These are phyloP conservation scores for Kwoniella newhampshirensis DNA, from an alignment of 768 basidiomycete species.

Conservation along the genomic window DNA sequence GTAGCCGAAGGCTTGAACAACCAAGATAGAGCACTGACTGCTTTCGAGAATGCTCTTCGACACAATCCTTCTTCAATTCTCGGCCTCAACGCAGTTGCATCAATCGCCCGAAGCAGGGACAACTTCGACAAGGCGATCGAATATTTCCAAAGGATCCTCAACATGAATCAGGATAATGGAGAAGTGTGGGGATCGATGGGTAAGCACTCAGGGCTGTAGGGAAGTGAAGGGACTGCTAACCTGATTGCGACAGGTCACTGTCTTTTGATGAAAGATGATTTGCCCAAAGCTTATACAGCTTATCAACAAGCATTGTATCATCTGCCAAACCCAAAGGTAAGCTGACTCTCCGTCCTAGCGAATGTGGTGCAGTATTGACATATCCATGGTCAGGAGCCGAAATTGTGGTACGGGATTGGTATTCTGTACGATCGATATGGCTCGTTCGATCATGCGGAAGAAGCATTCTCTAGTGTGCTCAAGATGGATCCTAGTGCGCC, in stretches of 20 bases:
- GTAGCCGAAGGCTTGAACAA: slow-evolving; percentile 93
- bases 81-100: slow-evolving; percentile 89
- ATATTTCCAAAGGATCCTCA: slow-evolving; percentile 89
- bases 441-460: slow-evolving; percentile 96
- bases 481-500: slow-evolving; percentile 89
- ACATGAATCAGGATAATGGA: slow-evolving; percentile 90
- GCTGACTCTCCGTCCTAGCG: slow-evolving; percentile 5
- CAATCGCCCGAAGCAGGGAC: slow-evolving; percentile 95
- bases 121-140: slow-evolving; percentile 97
- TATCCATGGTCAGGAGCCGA: slow-evolving; percentile 72
- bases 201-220: slow-evolving; percentile 26
- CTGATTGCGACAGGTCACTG: slow-evolving; percentile 69
- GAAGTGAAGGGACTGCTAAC: background rate
- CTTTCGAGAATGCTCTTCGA: slow-evolving; percentile 92
- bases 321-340: slow-evolving; percentile 88
- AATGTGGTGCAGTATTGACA: slow-evolving; percentile 2
- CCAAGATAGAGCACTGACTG: slow-evolving; percentile 83
- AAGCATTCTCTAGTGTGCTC: slow-evolving; percentile 93
- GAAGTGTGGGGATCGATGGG: slow-evolving; percentile 98
- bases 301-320: slow-evolving; percentile 98
- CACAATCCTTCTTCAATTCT: slow-evolving; percentile 89
- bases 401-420: slow-evolving; percentile 99
- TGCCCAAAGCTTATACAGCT: slow-evolving; percentile 96
- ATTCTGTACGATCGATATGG: slow-evolving; percentile 99
- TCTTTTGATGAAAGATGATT: slow-evolving; percentile 98